Base-by-base conservation (phyloP, 192 early-diverging fungal genomes). In the Gryganskiella cystojenkinii region DNA sequence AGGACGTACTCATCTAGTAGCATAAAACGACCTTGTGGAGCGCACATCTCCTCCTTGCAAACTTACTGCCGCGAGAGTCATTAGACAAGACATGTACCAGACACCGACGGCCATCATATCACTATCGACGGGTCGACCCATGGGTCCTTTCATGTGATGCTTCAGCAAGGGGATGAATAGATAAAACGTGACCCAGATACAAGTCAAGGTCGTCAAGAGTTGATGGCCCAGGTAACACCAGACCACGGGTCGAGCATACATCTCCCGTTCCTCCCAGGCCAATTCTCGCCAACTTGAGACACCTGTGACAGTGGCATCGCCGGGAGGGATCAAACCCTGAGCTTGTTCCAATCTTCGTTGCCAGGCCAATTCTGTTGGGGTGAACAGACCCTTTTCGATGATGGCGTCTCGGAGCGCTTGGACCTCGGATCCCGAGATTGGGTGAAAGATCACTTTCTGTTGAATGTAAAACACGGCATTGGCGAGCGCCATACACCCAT, bases 21-120 rank as follows among this genome's bases (percentile, higher is more conserved):
- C 4, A n/a, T 4, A n/a, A 22, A 50, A n/a, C 22, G 47, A 22
- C 19, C 14, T 14, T 6, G 19, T 4, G 4, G 47, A 5, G 22
- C 22, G 4, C 9, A 50, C 4, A 5, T 13, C 4, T 50, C 6
- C 6, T 50, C 47, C 6, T 50, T 50, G 9, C 25, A 14, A 24
- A 52, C 17, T 68, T 58, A 78, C 74, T 24, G 47, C 24, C 0
- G 65, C 74, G 2, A 78, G 42, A 1, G 37, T 40, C 17, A 58
- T 42, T 25, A 78, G n/a, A 24, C 54, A 34, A 0, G 61, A 56
- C 25, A 68, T 11, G n/a, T 78, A 78, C 74, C 74, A 78, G 15
- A 78, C 66, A 42, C 66, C 74, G 9, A 78, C 31, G 1, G 74
- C 74, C 61, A 78, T 56, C 61, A 64, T 68, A 11, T 78, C 74